A percentile compares a stretch with the other conserved stretches of the same genome.
These are phyloP conservation scores for Przewalskia tangutica DNA, from an alignment of 257 asterid genomes.

Conservation along the genomic window DNA sequence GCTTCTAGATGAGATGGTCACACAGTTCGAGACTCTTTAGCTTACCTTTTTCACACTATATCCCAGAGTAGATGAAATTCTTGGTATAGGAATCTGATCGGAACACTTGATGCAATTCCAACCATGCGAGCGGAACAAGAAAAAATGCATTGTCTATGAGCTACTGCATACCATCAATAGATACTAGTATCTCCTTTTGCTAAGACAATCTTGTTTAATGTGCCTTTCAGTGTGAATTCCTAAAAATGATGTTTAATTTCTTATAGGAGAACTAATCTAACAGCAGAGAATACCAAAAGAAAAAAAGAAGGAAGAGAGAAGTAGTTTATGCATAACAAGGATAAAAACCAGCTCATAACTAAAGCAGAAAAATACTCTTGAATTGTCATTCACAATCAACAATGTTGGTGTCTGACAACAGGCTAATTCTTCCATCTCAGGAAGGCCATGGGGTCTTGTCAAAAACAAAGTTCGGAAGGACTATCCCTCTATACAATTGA, in stretches of 20 bases:
- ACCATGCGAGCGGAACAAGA: background rate
- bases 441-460: slow-evolving; percentile 23
- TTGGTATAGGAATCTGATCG: too few species aligned
- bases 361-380: background rate
- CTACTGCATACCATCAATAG: background rate
- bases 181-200: background rate
- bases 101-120: background rate
- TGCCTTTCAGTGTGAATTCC: too few species aligned
- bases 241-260: background rate
- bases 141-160: background rate
- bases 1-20: background rate
- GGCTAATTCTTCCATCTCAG: slow-evolving; percentile 4
- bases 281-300: background rate
- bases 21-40: background rate
- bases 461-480: slow-evolving; percentile 22
- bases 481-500: slow-evolving; percentile 19
- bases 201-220: background rate
- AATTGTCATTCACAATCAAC: background rate
- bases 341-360: background rate
- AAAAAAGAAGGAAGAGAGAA: background rate
- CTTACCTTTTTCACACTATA: background rate
- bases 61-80: background rate
- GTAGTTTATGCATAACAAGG: background rate
- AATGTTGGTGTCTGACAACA: background rate
- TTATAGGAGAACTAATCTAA: background rate